Evolutionary conservation across 1,284 basidiomycete genomes (phyloP), one percentile per base, ranked within the genome.

Genomic region (Mycena citricolor): DNA sequence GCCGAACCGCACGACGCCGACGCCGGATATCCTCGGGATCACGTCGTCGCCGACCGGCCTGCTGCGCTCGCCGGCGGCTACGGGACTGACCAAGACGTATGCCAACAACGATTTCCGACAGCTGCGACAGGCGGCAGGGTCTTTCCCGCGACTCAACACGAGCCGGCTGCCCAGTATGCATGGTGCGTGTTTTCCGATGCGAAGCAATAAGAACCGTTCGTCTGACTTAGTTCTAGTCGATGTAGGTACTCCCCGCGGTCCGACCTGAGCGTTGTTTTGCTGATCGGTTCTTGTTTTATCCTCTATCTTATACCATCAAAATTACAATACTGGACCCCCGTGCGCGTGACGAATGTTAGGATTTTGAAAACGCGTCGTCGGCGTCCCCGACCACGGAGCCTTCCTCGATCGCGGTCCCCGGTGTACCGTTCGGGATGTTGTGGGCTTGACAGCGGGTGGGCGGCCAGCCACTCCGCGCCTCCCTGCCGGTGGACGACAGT

Each of bases 101-200:
- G 61, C 61, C 17, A 83, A 77, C 59, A 88, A 90, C 55, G 86
- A 89, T 61, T 90, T 90, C 55, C 71, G 86, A 44, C 76, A 85
- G 58, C 66, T 88, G 53, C 70, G 86, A 39, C 80, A 83, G 61
- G 66, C 71, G 22, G 74, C 83, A 24, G 75, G 76, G 16, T 76
- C 81, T 50, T 76, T 83, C 53, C 75, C 85, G 61, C 37, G 50
- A 29, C 50, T 52, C 13, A 90, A 90, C 60, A 89, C 86, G 47
- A 89, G 86, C 62, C 73, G 86, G 57, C 69, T 90, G 43, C 86
- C 86, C 21, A 89, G 86, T 63, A 83, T 79, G 68, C 86, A 90
- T 66, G 87, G 86, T 90, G 62, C 58, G 86, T 76, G 26, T 42
- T 38, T 49, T 21, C 31, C 33, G 46, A 36, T 26, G 10, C 34